These are phyloP conservation scores for Solanum neorickii DNA, from an alignment of 257 asterid species.

Conservation along the genomic window DNA sequence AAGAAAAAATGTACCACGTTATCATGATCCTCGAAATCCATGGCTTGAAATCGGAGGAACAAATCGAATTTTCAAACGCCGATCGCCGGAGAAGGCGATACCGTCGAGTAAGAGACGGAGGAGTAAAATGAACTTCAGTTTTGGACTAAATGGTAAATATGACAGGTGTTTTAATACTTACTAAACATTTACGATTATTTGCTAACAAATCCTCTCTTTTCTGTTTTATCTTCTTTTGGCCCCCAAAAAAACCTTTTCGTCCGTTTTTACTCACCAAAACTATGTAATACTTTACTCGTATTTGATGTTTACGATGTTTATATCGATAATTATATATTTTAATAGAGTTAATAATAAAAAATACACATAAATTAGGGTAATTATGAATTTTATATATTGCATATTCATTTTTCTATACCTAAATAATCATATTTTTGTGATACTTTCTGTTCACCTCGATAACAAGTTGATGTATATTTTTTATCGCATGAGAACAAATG, in stretches of 20 bases:
- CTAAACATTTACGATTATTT: not conserved
- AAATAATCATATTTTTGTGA: too few relatives aligned
- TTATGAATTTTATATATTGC: too few relatives aligned
- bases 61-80: not conserved
- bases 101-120: not conserved
- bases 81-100: not conserved
- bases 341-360: too few relatives aligned
- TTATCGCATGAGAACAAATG: too few relatives aligned
- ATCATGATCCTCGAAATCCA: slow-evolving; percentile 32
- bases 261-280: too few relatives aligned
- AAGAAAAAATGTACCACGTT: slow-evolving; percentile 28
- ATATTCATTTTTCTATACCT: too few relatives aligned
- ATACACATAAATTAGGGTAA: too few relatives aligned
- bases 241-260: not conserved
- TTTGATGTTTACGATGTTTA: too few relatives aligned
- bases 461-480: too few relatives aligned
- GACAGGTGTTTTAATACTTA: not conserved
- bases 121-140: not conserved
- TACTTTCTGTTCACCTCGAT: too few relatives aligned
- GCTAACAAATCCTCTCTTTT: not conserved
- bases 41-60: not conserved
- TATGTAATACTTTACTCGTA: too few relatives aligned
- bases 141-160: not conserved
- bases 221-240: not conserved
- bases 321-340: too few relatives aligned